Percentiles rank a stretch among this genome's conserved stretches.
Evolutionary conservation across 192 early-diverging fungal species (phyloP).

Genomic region (Obelidium mucronatum): DNA sequence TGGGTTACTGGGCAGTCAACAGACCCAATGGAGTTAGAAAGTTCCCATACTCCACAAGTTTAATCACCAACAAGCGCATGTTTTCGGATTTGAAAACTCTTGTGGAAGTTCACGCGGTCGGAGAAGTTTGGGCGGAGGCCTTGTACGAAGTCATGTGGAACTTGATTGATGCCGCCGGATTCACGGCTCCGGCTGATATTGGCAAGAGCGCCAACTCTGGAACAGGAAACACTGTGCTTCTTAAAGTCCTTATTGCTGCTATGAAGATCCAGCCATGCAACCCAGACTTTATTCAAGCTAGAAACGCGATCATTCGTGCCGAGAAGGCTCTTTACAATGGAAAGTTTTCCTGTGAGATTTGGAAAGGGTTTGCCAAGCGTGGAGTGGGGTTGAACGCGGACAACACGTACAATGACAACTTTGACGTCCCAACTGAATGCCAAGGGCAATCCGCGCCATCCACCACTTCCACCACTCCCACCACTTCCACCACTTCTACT

Average conservation of each 20-base stretch:
- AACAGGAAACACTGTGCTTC: neutral
- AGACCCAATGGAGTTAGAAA: too few species aligned
- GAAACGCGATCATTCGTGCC: constrained; percentile 49
- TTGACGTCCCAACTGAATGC: constrained; percentile 33
- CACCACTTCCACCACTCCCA: too few species aligned
- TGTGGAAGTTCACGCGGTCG: constrained; percentile 59
- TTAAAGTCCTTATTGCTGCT: constrained; percentile 13
- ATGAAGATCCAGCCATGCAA: constrained; percentile 56
- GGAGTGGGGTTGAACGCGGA: constrained; percentile 46
- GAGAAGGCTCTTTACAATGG: constrained; percentile 33
- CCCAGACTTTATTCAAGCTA: constrained; percentile 47
- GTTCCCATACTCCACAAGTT: constrained; percentile 66
- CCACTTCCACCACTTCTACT: too few species aligned
- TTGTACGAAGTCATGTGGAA: too few species aligned
- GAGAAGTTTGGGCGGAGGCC: constrained; percentile 64
- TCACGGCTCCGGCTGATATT: too few species aligned
- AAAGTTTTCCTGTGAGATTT: constrained; percentile 45
- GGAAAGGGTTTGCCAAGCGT: constrained; percentile 57
- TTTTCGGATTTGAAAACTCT: constrained; percentile 10
- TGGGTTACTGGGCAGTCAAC: too few species aligned
- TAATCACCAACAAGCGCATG: constrained; percentile 38
- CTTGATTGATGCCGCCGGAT: too few species aligned
- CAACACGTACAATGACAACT: constrained; percentile 26
- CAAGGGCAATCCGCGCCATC: too few species aligned
- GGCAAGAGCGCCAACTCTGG: constrained; percentile 47